Percentiles rank a stretch among this genome's conserved stretches.
Evolutionary conservation across 495 filamentous ascomycete genomes (phyloP).

Genomic region (Tuber aestivum): DNA sequence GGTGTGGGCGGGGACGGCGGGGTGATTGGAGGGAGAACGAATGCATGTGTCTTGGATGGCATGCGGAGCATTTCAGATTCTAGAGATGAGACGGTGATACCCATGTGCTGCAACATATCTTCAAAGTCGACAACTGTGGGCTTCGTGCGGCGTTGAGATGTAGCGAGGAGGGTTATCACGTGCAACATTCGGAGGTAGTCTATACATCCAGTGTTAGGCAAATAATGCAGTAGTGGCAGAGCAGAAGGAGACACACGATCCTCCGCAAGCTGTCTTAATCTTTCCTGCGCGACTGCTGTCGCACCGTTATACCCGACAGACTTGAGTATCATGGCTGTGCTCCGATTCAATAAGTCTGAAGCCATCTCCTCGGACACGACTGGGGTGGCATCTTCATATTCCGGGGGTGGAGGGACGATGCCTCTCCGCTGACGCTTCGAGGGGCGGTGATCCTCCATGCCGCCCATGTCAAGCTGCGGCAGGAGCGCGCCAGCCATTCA

Average conservation of each 20-base stretch:
- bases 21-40: conserved; percentile 44
- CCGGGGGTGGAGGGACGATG: conserved; percentile 28
- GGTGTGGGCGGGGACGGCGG: conserved; percentile 48
- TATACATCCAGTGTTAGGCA: conserved; percentile 27
- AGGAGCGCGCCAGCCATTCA: not conserved
- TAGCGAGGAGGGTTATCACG: conserved; percentile 58
- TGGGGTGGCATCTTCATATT: conserved; percentile 25
- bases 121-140: conserved; percentile 66
- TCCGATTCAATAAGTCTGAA: conserved; percentile 53
- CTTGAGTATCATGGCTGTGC: conserved; percentile 52
- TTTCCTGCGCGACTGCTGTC: conserved; percentile 55
- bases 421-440: conserved; percentile 33
- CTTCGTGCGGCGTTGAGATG: conserved; percentile 53
- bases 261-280: conserved; percentile 54
- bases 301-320: conserved; percentile 56
- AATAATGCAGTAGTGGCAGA: conserved; percentile 28
- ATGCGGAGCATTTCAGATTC: conserved; percentile 38
- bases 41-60: conserved; percentile 39
- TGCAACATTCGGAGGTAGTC: conserved; percentile 49
- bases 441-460: conserved; percentile 22
- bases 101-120: conserved; percentile 51
- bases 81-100: conserved; percentile 47
- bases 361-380: conserved; percentile 45
- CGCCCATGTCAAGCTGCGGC: conserved; percentile 2
- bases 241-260: conserved; percentile 54